These are phyloP conservation scores for Gardenia jasminoides DNA, from an alignment of 257 asterid species.

Conservation along the genomic window DNA sequence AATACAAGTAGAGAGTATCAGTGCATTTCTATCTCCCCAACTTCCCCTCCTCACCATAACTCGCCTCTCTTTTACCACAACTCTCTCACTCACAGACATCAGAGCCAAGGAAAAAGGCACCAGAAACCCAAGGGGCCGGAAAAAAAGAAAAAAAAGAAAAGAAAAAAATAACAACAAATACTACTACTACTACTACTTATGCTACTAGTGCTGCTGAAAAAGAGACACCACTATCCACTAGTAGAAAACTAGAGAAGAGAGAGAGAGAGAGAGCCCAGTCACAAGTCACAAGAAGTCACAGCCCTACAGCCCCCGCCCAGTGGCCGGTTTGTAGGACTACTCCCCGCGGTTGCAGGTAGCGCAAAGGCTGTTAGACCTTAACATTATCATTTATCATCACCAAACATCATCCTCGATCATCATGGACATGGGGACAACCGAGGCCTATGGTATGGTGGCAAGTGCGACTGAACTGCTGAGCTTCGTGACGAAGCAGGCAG, in stretches of 20 bases:
- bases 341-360: too few species aligned
- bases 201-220: neutral
- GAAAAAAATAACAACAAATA: neutral
- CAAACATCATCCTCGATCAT: neutral
- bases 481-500: neutral
- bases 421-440: neutral
- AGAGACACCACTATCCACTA: neutral
- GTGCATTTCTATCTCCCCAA: neutral
- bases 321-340: neutral
- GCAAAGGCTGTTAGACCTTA: too few species aligned
- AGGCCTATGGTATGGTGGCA: conserved; percentile 1
- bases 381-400: too few species aligned
- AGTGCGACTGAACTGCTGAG: neutral
- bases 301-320: neutral
- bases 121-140: conserved; percentile 7
- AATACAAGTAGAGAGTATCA: neutral
- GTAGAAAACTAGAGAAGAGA: too few species aligned
- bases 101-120: neutral
- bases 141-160: too few species aligned
- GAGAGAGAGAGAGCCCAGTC: neutral
- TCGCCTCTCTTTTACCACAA: conserved; percentile 1
- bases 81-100: neutral
- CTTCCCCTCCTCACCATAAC: neutral
- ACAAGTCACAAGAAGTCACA: neutral
- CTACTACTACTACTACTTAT: neutral